Evolutionary conservation across 805 yeast species (phyloP), one percentile per base, ranked within the genome.

Genomic region (Metschnikowia picachoensis): DNA sequence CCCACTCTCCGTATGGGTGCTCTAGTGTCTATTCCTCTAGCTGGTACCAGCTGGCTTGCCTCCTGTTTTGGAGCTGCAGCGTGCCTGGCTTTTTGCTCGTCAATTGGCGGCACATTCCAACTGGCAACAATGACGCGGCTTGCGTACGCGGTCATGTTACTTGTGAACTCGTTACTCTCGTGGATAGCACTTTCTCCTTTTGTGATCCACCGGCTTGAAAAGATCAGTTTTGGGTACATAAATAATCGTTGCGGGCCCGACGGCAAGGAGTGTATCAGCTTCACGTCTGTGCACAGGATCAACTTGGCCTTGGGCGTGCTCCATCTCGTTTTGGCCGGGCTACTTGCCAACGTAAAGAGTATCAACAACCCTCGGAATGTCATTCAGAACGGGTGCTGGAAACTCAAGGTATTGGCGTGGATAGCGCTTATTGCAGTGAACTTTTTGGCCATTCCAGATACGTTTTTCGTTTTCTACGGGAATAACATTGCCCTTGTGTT

Each of bases 351-450:
- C 16, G 95, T 91, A 5, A 81, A 80, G 53, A 83, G 94, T 1
- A 83, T 95, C 1, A 67, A 78, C 29, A 83, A 89, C 61, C 85
- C 91, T 16, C 75, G 97, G 37, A 83, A 94, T 0, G 79, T 77
- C 17, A 74, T 94, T 37, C 99, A 94, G 63, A 94, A 95, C 64
- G 95, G 96, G 3, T 85, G 79, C 72, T 94, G 99, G 99, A 78
- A 83, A 37, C 59, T 82, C 39, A 94, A 94, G 65, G 65, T 88
- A 10, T 58, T 81, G 8, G 64, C 73, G 3, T 85, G 91, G 81
- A 44, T 78, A 14, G 59, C 68, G 3, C 70, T 89, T 14, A 66
- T 83, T 4, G 73, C 80, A 7, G 50, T 80, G 4, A 77, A 91
- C 34, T 94, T 89, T 64, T 62, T 87, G 44, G 53, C 70, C 12